phyloP scores from a whole-genome alignment of 139 green algal species.

The Chlamydomonas urium region DNA sequence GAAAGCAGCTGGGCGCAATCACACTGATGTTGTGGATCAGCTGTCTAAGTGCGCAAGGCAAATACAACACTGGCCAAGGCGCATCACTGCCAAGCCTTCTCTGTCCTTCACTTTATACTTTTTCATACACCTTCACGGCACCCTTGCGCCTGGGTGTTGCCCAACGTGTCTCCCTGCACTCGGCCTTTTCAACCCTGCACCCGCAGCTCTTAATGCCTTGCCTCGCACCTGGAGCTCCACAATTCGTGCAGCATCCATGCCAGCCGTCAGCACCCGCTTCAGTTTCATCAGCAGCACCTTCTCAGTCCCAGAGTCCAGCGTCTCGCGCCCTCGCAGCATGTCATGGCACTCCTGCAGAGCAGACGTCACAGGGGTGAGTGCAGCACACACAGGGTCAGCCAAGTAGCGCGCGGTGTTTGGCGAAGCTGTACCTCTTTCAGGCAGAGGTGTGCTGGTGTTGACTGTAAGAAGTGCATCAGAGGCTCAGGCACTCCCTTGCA shows the following conservation, averaged over 20 bases:
- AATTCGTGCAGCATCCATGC: constrained; percentile 5
- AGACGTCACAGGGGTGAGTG: too few species aligned
- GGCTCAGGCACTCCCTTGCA: too few species aligned
- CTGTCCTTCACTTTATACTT: background rate
- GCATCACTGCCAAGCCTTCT: background rate
- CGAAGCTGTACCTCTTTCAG: too few species aligned
- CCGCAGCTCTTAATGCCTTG: background rate
- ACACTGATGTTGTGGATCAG: too few species aligned
- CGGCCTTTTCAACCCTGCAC: background rate
- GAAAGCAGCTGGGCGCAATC: too few species aligned
- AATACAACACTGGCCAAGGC: too few species aligned
- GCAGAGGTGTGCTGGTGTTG: too few species aligned
- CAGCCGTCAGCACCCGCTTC: background rate
- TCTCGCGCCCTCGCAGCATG: background rate
- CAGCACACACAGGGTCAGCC: too few species aligned
- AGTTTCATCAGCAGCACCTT: constrained; percentile 12
- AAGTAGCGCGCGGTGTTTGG: too few species aligned
- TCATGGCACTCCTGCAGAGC: background rate
- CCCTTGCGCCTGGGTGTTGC: background rate
- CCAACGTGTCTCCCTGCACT: background rate
- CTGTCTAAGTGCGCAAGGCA: too few species aligned
- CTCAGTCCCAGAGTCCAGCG: constrained; percentile 3
- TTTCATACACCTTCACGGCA: background rate
- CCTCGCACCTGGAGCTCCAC: constrained; percentile 3
- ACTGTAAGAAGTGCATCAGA: too few species aligned